Evolutionary conservation across 257 asterid species (phyloP).

Genomic region (Solanum ahanhuiri): DNA sequence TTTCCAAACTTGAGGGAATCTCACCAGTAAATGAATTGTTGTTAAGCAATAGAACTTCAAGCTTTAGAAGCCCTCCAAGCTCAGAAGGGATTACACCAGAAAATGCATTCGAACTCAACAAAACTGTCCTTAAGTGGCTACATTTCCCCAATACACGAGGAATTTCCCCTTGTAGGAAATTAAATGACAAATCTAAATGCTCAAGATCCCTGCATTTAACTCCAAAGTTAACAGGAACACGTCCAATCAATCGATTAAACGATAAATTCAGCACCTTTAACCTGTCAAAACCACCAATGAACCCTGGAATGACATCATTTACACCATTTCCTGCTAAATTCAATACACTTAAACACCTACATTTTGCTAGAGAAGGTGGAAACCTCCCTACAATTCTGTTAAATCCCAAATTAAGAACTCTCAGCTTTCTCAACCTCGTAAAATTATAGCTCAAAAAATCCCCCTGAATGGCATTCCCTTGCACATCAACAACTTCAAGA

Average conservation of each 20-base stretch:
- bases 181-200: constrained; percentile 71
- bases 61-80: constrained; percentile 51
- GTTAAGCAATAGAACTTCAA: constrained; percentile 65
- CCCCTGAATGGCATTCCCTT: constrained; percentile 66
- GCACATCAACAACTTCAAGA: constrained; percentile 81
- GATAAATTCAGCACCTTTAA: constrained; percentile 72
- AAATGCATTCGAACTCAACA: constrained; percentile 58
- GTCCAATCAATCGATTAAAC: constrained; percentile 56
- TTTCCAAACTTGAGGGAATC: constrained; percentile 44
- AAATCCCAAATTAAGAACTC: constrained; percentile 68
- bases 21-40: constrained; percentile 62
- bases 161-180: constrained; percentile 41
- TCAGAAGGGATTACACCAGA: constrained; percentile 62
- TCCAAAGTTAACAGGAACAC: constrained; percentile 51
- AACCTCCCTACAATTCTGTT: constrained; percentile 49
- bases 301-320: constrained; percentile 49
- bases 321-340: constrained; percentile 77
- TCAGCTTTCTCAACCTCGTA: constrained; percentile 47
- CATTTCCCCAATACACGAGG: constrained; percentile 71
- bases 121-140: constrained; percentile 38
- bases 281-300: constrained; percentile 41
- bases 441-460: constrained; percentile 31
- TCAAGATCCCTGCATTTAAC: constrained; percentile 57
- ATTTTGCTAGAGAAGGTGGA: constrained; percentile 44
- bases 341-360: constrained; percentile 38